Base-by-base conservation (phyloP, 805 yeast genomes). In the Nakazawaea laoshanensis region DNA sequence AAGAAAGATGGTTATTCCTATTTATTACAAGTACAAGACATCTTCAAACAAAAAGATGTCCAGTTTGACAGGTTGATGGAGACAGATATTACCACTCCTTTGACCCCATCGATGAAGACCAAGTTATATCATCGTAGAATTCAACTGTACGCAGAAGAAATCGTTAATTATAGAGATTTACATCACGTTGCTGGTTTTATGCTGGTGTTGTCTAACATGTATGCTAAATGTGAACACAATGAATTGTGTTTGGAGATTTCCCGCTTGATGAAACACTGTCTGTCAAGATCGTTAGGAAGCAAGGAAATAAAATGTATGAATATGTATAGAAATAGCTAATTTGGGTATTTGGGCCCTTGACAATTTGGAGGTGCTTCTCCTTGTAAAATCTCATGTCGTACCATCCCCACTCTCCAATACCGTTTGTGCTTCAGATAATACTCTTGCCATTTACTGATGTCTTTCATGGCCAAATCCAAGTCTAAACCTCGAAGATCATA, bases 321-420 rank as follows among this genome's bases (percentile, higher is more conserved):
- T 26, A 41, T 41, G 40, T 41, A 35, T 30, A 34, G 15, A 8
- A 13, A 4, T 24, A 21, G 13, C 11, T 22, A 19, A 22, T 12
- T 10, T n/a, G 43, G 44, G 23, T 29, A 44, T 29, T 33, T 33
- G 24, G 39, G 19, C 3, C 49, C 48, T 19, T 36, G 13, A 31
- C 84, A 77, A 2, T 65, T 67, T 2, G 52, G 56, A 0, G 81
- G 80, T 1, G 71, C 71, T 1, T 63, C 67, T 2, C 76, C 77
- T 0, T 49, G 35, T 7, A 65, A 26, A 1, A 61, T 61, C 3
- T 48, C 58, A 47, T 70, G 77, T 10, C 47, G 45, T 3, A 79
- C 79, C 3, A 44, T 36, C 1, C 87, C 88, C 3, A 74, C 79
- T 31, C 50, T 54, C 84, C 86, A 81, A 49, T 80, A 80, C 36